These are phyloP conservation scores for Cymbopogon flexuosus DNA, from an alignment of 202 grass and related monocot species.

Conservation along the genomic window DNA sequence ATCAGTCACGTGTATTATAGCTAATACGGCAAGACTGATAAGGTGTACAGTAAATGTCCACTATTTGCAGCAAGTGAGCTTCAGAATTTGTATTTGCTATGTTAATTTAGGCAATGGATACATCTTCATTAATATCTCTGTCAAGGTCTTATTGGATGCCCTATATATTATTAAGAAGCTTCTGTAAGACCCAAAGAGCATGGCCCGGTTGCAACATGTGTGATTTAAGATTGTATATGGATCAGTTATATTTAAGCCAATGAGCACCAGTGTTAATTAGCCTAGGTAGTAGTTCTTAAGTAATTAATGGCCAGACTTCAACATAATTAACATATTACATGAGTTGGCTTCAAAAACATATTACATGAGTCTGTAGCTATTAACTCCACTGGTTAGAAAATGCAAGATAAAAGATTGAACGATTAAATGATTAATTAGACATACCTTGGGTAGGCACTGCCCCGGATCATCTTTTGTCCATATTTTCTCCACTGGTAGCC, in stretches of 20 bases:
- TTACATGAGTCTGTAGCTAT: not conserved
- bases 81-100: not conserved
- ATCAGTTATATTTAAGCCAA: not conserved
- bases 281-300: not conserved
- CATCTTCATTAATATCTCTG: not conserved
- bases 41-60: conserved; percentile 2
- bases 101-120: conserved; percentile 1
- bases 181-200: not conserved
- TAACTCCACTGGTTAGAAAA: not conserved
- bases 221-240: not conserved
- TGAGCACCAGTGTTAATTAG: not conserved
- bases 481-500: conserved; percentile 77
- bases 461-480: conserved; percentile 57
- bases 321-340: not conserved
- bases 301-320: not conserved
- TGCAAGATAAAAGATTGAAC: not conserved
- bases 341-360: too few species aligned
- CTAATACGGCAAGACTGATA: conserved; percentile 15
- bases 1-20: conserved; percentile 28
- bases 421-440: conserved; percentile 1
- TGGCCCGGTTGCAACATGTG: not conserved
- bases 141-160: not conserved
- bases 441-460: conserved; percentile 53
- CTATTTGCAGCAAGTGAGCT: not conserved
- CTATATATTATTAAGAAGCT: not conserved